Evolutionary conservation across 225 moss, liverwort and hornwort species (phyloP).

Genomic region (Asterella californica): DNA sequence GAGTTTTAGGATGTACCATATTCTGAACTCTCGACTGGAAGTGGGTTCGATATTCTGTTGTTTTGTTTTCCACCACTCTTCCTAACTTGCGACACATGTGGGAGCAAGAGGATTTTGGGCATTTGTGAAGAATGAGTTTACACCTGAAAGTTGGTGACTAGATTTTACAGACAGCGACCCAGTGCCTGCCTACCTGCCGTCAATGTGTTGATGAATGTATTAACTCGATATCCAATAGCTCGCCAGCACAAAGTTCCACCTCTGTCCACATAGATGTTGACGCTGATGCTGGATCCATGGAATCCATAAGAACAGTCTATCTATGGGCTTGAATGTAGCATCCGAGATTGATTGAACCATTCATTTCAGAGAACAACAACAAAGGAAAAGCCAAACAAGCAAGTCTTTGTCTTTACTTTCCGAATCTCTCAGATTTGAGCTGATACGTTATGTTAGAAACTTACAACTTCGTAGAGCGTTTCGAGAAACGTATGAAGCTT

Average conservation of each 20-base stretch:
- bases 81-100: too few species aligned
- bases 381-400: not conserved
- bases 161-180: not conserved
- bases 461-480: conserved; percentile 3
- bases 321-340: not conserved
- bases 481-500: not conserved
- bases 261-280: not conserved
- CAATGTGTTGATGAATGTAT: not conserved
- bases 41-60: too few species aligned
- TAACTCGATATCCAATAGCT: too few species aligned
- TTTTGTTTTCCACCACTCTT: too few species aligned
- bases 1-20: too few species aligned
- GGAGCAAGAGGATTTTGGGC: not conserved
- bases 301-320: not conserved
- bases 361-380: not conserved
- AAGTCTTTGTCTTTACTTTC: not conserved
- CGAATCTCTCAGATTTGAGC: not conserved
- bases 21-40: too few species aligned
- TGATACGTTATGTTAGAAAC: too few species aligned
- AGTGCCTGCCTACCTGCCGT: not conserved
- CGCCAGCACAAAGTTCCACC: not conserved
- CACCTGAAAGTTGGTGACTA: not conserved
- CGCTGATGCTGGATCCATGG: not conserved
- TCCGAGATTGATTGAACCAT: not conserved
- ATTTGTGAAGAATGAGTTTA: not conserved